Evolutionary conservation across 2,329 filamentous ascomycete genomes (phyloP).

Genomic region (Ascochyta viciae-villosae): DNA sequence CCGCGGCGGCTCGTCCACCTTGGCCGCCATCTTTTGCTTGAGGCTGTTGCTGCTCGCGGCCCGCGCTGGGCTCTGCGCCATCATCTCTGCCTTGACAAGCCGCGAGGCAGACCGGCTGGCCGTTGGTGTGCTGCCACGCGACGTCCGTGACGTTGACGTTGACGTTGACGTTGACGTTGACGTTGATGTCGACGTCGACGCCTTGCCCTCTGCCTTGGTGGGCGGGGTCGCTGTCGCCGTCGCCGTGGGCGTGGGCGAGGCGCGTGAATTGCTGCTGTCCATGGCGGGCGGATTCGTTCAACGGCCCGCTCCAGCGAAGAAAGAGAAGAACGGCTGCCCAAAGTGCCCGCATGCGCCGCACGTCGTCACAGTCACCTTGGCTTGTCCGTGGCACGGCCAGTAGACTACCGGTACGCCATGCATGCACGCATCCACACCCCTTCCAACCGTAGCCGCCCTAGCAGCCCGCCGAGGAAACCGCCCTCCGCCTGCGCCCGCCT

Average conservation of each 20-base stretch:
- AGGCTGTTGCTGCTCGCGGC: conserved; percentile 50
- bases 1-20: conserved; percentile 40
- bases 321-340: conserved; percentile 17
- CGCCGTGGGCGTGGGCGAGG: conserved; percentile 41
- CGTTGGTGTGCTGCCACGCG: conserved; percentile 37
- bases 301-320: conserved; percentile 23
- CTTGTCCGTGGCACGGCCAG: conserved; percentile 18
- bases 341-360: conserved; percentile 31
- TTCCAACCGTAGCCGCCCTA: conserved; percentile 13
- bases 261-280: conserved; percentile 30
- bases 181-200: conserved; percentile 19
- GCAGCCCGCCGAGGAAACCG: conserved; percentile 4
- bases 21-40: conserved; percentile 47
- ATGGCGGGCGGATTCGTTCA: conserved; percentile 32
- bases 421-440: conserved; percentile 13
- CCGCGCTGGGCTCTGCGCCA: conserved; percentile 29
- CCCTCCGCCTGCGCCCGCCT: no score
- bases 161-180: background rate
- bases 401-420: conserved; percentile 12
- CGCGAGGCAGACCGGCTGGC: conserved; percentile 39
- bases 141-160: conserved; percentile 19
- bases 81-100: conserved; percentile 35
- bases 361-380: conserved; percentile 22
- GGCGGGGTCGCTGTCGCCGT: conserved; percentile 41
- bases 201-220: conserved; percentile 33